Evolutionary conservation across 805 yeast genomes (phyloP).

Genomic region (Candida pseudoglaebosa): DNA sequence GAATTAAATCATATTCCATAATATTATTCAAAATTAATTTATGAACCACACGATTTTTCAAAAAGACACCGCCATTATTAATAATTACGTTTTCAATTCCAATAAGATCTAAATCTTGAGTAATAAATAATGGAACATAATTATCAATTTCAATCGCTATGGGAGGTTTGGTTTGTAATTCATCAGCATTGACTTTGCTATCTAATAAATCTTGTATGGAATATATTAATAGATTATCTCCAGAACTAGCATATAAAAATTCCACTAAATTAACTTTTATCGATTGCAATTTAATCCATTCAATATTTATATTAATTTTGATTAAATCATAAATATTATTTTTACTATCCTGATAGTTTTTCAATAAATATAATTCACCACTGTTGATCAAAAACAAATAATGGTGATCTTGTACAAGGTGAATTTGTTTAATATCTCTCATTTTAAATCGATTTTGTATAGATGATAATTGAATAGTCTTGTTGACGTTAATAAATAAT

Average conservation of each 20-base stretch:
- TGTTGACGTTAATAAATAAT: constrained; percentile 25
- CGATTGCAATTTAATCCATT: constrained; percentile 25
- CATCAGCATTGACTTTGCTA: constrained; percentile 8
- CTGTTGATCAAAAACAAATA: constrained; percentile 31
- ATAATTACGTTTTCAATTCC: constrained; percentile 38
- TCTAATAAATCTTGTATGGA: constrained; percentile 22
- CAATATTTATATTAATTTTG: constrained; percentile 26
- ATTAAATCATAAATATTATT: constrained; percentile 33
- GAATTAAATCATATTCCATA: constrained; percentile 43
- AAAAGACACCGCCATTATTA: constrained; percentile 24
- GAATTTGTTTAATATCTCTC: constrained; percentile 18
- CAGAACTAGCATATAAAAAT: constrained; percentile 33
- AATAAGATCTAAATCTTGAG: constrained; percentile 22
- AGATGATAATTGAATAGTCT: constrained; percentile 32
- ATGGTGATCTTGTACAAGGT: constrained; percentile 26
- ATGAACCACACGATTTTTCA: constrained; percentile 32
- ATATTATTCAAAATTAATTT: constrained; percentile 44
- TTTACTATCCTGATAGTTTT: constrained; percentile 21
- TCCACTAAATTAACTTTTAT: constrained; percentile 15
- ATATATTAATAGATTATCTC: constrained; percentile 31
- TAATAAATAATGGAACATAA: constrained; percentile 21
- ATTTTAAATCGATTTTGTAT: constrained; percentile 25
- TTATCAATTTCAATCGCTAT: constrained; percentile 23
- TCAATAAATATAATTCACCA: constrained; percentile 38
- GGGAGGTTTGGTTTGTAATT: constrained; percentile 16